phyloP scores from a whole-genome alignment of 768 basidiomycete genomes.

The Cyclocybe cylindracea region DNA sequence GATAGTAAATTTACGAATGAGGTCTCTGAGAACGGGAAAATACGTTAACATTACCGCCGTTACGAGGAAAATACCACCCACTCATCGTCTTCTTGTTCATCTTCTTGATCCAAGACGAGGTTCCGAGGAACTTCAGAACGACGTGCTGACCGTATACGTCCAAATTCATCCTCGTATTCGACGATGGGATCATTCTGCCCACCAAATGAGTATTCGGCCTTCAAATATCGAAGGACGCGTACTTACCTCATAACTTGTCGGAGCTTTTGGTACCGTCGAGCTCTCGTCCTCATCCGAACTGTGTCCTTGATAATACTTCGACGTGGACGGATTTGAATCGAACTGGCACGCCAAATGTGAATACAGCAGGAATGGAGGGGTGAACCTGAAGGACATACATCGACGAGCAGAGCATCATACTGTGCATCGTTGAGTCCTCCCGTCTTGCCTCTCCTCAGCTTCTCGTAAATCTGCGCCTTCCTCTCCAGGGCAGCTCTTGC shows the following conservation, averaged over 20 bases:
- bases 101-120: conserved; percentile 45
- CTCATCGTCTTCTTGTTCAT: conserved; percentile 61
- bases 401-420: conserved; percentile 70
- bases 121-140: conserved; percentile 79
- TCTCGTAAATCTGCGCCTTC: conserved; percentile 81
- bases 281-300: conserved; percentile 83
- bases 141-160: conserved; percentile 66
- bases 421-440: conserved; percentile 78
- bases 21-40: conserved; percentile 40
- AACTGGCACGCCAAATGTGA: conserved; percentile 40
- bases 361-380: neutral
- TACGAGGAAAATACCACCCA: conserved; percentile 30
- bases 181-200: conserved; percentile 72
- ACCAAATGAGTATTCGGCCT: neutral
- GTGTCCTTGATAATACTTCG: conserved; percentile 60
- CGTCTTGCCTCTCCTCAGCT: conserved; percentile 73
- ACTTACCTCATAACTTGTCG: conserved; percentile 40
- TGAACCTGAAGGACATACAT: conserved; percentile 50
- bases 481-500: conserved; percentile 71
- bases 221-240: neutral
- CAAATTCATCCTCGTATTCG: conserved; percentile 88
- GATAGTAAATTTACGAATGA: conserved; percentile 49
- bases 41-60: conserved; percentile 7
- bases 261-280: conserved; percentile 54
- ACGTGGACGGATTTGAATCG: conserved; percentile 40